A percentile compares a stretch with the other conserved stretches of the same genome.
These are phyloP conservation scores for Dactylellina sp. DNA, from an alignment of 2,329 filamentous ascomycete species.

Conservation along the genomic window DNA sequence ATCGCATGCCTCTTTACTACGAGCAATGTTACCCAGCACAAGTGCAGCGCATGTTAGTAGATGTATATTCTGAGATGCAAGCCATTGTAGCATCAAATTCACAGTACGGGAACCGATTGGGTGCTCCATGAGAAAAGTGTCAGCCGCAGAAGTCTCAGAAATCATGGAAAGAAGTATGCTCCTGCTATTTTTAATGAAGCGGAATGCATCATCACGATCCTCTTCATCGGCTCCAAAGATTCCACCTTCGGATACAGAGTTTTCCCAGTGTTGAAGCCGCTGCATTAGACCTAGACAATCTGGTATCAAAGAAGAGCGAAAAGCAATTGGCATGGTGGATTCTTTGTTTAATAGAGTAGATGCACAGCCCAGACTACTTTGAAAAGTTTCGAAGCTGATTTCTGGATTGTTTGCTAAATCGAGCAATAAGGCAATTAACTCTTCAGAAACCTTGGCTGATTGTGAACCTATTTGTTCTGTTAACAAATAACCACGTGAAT, in stretches of 20 bases:
- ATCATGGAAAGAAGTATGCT: constrained; percentile 55
- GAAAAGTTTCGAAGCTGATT: constrained; percentile 18
- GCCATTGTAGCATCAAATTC: constrained; percentile 64
- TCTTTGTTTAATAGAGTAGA: constrained; percentile 8
- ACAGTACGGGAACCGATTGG: constrained; percentile 64
- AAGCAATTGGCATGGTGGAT: constrained; percentile 9
- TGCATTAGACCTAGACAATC: constrained; percentile 22
- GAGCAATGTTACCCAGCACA: constrained; percentile 67
- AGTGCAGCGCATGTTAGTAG: constrained; percentile 66
- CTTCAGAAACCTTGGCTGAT: background rate
- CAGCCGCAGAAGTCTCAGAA: constrained; percentile 57
- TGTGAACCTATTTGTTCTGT: background rate
- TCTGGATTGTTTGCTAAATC: constrained; percentile 1
- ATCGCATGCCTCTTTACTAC: constrained; percentile 65
- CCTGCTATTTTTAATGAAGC: constrained; percentile 54
- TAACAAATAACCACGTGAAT: background rate
- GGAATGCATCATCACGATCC: constrained; percentile 18
- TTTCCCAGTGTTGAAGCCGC: constrained; percentile 34
- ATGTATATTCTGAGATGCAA: constrained; percentile 63
- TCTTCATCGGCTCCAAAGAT: constrained; percentile 4
- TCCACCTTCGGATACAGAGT: background rate
- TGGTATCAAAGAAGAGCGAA: background rate
- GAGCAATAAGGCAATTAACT: constrained; percentile 14
- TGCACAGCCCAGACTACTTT: constrained; percentile 24
- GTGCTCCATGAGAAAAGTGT: constrained; percentile 61